Conservation (phyloP, 108 stramenopile species). For the Nitzschia putrida region DNA sequence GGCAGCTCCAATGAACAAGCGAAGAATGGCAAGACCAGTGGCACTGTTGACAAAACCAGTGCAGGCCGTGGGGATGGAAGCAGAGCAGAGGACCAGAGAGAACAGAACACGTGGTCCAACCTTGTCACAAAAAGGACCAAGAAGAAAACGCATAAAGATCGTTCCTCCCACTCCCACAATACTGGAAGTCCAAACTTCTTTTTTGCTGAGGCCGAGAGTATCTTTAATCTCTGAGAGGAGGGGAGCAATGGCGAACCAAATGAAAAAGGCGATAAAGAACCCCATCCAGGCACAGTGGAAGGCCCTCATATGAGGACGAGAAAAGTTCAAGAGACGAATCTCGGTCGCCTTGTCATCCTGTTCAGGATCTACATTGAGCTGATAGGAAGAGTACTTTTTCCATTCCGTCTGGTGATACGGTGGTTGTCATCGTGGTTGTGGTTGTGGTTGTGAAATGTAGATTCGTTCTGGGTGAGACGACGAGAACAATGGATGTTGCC, state of each 20-base stretch:
- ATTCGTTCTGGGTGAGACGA: too few species aligned
- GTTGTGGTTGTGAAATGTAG: too few species aligned
- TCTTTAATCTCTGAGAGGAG: slow-evolving; percentile 71
- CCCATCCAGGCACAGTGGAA: slow-evolving; percentile 73
- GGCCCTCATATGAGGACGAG: slow-evolving; percentile 78
- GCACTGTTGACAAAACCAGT: slow-evolving; percentile 63
- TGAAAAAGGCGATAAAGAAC: slow-evolving; percentile 88
- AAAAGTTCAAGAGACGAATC: slow-evolving; percentile 64
- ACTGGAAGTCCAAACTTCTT: slow-evolving; percentile 84
- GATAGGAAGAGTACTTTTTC: slow-evolving; percentile 67
- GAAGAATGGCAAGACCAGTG: slow-evolving; percentile 51
- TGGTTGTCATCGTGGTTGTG: too few species aligned
- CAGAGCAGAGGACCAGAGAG: slow-evolving; percentile 50
- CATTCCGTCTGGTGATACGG: slow-evolving; percentile 38
- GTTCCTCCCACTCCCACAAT: slow-evolving; percentile 71
- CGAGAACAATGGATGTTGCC: too few species aligned
- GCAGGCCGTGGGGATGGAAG: slow-evolving; percentile 75
- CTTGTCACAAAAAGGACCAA: slow-evolving; percentile 79
- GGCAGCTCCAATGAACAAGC: slow-evolving; percentile 81
- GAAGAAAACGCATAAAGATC: slow-evolving; percentile 68
- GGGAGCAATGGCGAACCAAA: slow-evolving; percentile 91
- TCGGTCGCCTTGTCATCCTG: slow-evolving; percentile 74
- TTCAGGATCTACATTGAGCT: slow-evolving; percentile 68
- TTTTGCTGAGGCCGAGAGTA: slow-evolving; percentile 58
- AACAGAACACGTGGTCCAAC: slow-evolving; percentile 76